Base-by-base conservation (phyloP, 2,329 filamentous ascomycete genomes). In the Thielaviopsis cerberus region DNA sequence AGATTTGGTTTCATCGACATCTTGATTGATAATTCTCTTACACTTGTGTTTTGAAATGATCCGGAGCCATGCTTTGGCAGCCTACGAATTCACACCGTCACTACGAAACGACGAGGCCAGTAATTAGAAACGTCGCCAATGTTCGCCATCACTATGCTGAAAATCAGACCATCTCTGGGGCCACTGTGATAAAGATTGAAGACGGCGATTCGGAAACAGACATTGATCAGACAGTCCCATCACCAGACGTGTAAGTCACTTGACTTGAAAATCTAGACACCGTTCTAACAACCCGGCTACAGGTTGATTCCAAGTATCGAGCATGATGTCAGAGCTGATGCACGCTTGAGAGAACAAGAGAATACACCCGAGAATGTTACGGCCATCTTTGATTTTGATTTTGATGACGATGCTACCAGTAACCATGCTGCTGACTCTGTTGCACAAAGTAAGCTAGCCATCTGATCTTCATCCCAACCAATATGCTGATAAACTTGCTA, bases 341-440 rank as follows among this genome's bases (percentile, higher is more conserved):
- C 37, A 4, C 2, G 4, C 5, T 17, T n/a, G 17, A 15, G 5
- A 27, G 27, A 5, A 6, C 22, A 53, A 22, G 24, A 17, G 26
- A 30, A n/a, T 24, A 50, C 24, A 2, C 51, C 51, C 5, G 56
- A 57, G 17, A 50, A 26, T 20, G 15, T 37, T 3, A 22, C 51
- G 17, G 51, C 24, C 4, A 53, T 57, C n/a, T 57, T 57, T 22
- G 56, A 57, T 45, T 57, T 57, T 53, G 56, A 53, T n/a, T 57
- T 57, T 27, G 56, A 57, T 25, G 50, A 57, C 10, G 51, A 51
- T 20, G n/a, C 41, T 10, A 10, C 3, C 22, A 54, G 52, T 10
- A 27, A 22, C 25, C 26, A 37, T 37, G 17, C 41, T 8, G 10
- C 17, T 6, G n/a, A 26, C 41, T 56, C 37, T 8, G n/a, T 27